Percentiles rank a stretch among this genome's conserved stretches.
Evolutionary conservation across 495 filamentous ascomycete species (phyloP).

Genomic region (Friedmanniomyces endolithicus): DNA sequence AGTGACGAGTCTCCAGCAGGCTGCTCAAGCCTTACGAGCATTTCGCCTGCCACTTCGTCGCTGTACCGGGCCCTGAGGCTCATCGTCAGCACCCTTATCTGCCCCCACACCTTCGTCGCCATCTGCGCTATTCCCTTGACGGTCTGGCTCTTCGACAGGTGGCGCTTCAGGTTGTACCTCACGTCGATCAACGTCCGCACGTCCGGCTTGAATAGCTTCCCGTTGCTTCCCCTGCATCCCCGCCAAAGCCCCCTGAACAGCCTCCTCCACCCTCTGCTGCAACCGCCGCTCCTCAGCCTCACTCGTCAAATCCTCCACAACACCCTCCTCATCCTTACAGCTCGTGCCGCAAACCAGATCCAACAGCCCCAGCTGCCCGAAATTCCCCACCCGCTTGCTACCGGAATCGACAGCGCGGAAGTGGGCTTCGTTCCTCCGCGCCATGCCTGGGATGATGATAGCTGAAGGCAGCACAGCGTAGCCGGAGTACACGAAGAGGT

Average conservation of each 20-base stretch:
- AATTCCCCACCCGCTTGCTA: slow-evolving; percentile 54
- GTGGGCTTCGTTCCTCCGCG: slow-evolving; percentile 57
- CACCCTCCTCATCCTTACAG: slow-evolving; percentile 36
- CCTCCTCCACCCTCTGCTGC: slow-evolving; percentile 36
- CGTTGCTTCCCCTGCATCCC: neutral
- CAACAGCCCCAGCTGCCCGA: slow-evolving; percentile 60
- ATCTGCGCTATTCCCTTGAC: neutral
- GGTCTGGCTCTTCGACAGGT: neutral
- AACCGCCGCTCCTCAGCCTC: slow-evolving; percentile 50
- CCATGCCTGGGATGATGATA: slow-evolving; percentile 63
- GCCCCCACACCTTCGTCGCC: neutral
- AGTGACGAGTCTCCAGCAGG: too few species aligned
- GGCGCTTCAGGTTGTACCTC: neutral
- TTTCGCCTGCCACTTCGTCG: slow-evolving; percentile 2
- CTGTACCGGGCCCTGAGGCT: neutral
- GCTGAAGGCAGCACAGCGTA: slow-evolving; percentile 60
- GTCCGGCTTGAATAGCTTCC: neutral
- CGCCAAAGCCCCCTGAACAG: slow-evolving; percentile 18
- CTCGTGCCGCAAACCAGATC: slow-evolving; percentile 68
- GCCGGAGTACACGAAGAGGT: slow-evolving; percentile 63
- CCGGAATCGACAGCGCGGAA: slow-evolving; percentile 25
- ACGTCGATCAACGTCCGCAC: neutral
- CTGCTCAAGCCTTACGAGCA: slow-evolving; percentile 1
- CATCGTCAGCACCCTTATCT: slow-evolving; percentile 2
- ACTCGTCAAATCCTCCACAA: slow-evolving; percentile 43